Percentiles rank a stretch among this genome's conserved stretches.
These are phyloP conservation scores for Pleodorina starrii DNA, from an alignment of 139 green algal species.

Conservation along the genomic window DNA sequence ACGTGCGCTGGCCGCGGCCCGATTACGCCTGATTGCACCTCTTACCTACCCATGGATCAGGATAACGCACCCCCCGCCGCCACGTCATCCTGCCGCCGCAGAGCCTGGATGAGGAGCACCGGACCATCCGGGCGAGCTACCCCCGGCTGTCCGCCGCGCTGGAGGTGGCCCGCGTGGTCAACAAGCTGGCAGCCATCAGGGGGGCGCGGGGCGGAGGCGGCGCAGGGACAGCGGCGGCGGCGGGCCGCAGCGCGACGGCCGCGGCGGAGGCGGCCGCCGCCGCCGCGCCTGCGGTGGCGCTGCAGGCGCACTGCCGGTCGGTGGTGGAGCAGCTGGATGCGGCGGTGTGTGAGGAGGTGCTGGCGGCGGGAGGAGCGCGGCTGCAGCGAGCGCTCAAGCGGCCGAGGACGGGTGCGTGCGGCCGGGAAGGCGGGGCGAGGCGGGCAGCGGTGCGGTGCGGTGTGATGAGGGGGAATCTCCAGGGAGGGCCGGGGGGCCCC, in stretches of 20 bases:
- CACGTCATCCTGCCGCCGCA: neutral
- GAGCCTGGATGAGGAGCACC: conserved; percentile 35
- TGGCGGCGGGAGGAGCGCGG: neutral
- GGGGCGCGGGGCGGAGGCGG: neutral
- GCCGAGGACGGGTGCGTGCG: neutral
- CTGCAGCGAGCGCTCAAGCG: neutral
- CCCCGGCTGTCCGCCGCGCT: neutral
- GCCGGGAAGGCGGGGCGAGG: too few relatives aligned
- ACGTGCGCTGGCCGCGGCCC: too few relatives aligned
- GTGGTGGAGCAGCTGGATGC: conserved; percentile 17
- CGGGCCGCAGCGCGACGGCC: too few relatives aligned
- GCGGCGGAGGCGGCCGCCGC: neutral
- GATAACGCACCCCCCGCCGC: too few relatives aligned
- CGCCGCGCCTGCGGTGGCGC: neutral
- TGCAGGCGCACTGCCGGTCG: conserved; percentile 21
- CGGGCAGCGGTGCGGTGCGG: too few relatives aligned
- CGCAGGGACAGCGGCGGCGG: neutral
- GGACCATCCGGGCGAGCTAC: neutral
- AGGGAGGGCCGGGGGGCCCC: too few relatives aligned
- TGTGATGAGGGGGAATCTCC: too few relatives aligned
- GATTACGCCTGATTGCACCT: too few relatives aligned
- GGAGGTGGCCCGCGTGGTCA: conserved; percentile 4
- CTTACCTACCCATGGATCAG: too few relatives aligned
- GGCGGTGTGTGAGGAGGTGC: conserved; percentile 3
- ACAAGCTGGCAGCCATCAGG: neutral